A percentile compares a stretch with the other conserved stretches of the same genome.
Evolutionary conservation across 345 rosid genomes (phyloP).

Genomic region (Arabidopsis suecica): DNA sequence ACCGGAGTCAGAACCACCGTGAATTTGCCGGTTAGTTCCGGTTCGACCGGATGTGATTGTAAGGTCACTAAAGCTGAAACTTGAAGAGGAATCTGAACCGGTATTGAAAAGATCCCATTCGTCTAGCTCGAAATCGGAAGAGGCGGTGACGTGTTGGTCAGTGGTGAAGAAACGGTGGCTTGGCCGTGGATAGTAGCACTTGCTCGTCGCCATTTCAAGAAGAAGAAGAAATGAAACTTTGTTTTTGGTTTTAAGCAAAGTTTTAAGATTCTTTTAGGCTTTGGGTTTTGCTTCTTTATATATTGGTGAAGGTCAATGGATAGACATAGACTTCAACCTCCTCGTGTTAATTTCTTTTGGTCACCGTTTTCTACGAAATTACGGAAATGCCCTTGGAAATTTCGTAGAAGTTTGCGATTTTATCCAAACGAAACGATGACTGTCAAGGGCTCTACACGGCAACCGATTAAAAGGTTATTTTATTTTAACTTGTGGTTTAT

Average conservation of each 20-base stretch:
- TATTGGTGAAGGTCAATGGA: constrained; percentile 43
- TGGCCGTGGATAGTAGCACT: constrained; percentile 61
- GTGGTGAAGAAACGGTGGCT: constrained; percentile 62
- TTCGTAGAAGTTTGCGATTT: constrained; percentile 15
- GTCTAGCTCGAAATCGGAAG: constrained; percentile 73
- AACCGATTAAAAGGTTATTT: not conserved
- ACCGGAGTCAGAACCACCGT: not conserved
- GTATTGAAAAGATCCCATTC: constrained; percentile 75
- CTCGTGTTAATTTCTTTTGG: constrained; percentile 17
- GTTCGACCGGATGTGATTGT: constrained; percentile 30
- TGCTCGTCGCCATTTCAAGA: constrained; percentile 71
- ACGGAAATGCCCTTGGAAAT: not conserved
- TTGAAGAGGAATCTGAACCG: constrained; percentile 55
- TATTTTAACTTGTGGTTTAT: not conserved
- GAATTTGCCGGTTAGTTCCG: constrained; percentile 15
- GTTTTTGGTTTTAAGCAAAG: not conserved
- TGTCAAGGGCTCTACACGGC: constrained; percentile 31
- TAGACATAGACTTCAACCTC: constrained; percentile 39
- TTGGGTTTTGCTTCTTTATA: constrained; percentile 21
- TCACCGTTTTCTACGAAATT: not conserved
- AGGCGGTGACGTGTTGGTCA: constrained; percentile 38
- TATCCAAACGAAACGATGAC: constrained; percentile 40
- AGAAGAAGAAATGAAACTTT: not conserved
- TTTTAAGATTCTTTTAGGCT: not conserved
- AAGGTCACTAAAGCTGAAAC: constrained; percentile 41